Evolutionary conservation across 2,329 filamentous ascomycete genomes (phyloP).

Genomic region (Davidsoniella virescens): DNA sequence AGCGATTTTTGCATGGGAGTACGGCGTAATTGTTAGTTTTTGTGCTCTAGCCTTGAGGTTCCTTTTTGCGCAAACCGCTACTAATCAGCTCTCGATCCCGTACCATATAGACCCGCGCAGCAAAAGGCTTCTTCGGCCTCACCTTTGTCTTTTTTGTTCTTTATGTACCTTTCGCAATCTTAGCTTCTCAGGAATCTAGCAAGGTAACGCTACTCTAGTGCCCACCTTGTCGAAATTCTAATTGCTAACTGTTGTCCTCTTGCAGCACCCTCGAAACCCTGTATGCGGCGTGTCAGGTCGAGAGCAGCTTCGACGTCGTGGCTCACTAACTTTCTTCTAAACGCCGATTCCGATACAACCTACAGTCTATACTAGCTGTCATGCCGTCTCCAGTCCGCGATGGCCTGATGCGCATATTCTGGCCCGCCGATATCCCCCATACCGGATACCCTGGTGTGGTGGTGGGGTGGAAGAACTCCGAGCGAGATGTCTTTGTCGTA

Average conservation of each 20-base stretch:
- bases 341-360: slow-evolving; percentile 15
- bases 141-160: slow-evolving; percentile 74
- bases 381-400: slow-evolving; percentile 54
- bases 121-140: slow-evolving; percentile 32
- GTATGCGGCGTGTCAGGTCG: slow-evolving; percentile 77
- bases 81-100: slow-evolving; percentile 4
- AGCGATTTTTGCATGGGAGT: slow-evolving; percentile 92
- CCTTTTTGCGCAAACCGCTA: not conserved
- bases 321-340: slow-evolving; percentile 57
- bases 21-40: slow-evolving; percentile 76
- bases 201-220: slow-evolving; percentile 39
- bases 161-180: slow-evolving; percentile 65
- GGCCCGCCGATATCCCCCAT: slow-evolving; percentile 71
- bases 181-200: slow-evolving; percentile 65
- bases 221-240: not conserved
- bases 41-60: not conserved
- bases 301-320: slow-evolving; percentile 84
- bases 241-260: slow-evolving; percentile 1
- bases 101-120: slow-evolving; percentile 9
- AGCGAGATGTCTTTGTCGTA: slow-evolving; percentile 77
- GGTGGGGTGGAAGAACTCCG: slow-evolving; percentile 90
- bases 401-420: slow-evolving; percentile 96
- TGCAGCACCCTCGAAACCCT: slow-evolving; percentile 64
- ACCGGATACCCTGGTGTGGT: slow-evolving; percentile 66
- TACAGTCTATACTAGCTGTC: slow-evolving; percentile 15